phyloP scores from a whole-genome alignment of 2,329 filamentous ascomycete genomes.

The Sphaerostilbella broomeana region DNA sequence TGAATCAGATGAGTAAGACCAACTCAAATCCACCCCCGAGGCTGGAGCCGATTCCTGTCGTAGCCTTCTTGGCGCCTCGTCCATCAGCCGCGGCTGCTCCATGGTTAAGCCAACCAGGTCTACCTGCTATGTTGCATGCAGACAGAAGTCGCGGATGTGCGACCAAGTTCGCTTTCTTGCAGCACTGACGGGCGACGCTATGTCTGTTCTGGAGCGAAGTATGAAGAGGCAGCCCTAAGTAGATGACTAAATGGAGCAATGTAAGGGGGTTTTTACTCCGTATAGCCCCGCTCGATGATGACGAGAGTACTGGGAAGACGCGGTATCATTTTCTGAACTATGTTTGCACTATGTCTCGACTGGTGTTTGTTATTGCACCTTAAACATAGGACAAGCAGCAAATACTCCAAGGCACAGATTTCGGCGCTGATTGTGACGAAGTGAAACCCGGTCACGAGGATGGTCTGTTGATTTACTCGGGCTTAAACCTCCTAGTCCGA shows the following conservation, averaged over 20 bases:
- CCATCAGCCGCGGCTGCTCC: constrained; percentile 4
- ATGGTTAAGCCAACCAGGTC: too few species aligned
- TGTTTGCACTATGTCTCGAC: too few species aligned
- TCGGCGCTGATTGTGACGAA: too few species aligned
- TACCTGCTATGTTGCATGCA: too few species aligned
- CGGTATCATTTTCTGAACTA: too few species aligned
- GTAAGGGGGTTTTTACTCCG: constrained; percentile 1
- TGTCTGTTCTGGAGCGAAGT: constrained; percentile 5
- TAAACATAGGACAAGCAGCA: too few species aligned
- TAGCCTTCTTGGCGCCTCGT: constrained; percentile 8
- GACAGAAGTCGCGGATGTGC: constrained; percentile 6
- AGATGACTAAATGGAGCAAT: constrained; percentile 3
- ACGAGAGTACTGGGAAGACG: too few species aligned
- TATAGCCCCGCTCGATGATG: constrained; percentile 1
- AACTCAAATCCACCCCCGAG: constrained; percentile 5
- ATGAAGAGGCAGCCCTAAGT: constrained; percentile 9
- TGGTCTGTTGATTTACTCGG: too few species aligned
- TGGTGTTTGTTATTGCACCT: too few species aligned
- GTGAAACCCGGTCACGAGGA: too few species aligned
- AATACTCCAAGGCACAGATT: too few species aligned
- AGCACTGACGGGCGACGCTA: constrained; percentile 11
- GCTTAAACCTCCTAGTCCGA: too few species aligned
- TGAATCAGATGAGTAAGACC: constrained; percentile 12
- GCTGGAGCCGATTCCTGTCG: constrained; percentile 6
- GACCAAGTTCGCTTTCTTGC: constrained; percentile 10